Evolutionary conservation across 192 early-diverging fungal species (phyloP).

Genomic region (Coemansia sp.): DNA sequence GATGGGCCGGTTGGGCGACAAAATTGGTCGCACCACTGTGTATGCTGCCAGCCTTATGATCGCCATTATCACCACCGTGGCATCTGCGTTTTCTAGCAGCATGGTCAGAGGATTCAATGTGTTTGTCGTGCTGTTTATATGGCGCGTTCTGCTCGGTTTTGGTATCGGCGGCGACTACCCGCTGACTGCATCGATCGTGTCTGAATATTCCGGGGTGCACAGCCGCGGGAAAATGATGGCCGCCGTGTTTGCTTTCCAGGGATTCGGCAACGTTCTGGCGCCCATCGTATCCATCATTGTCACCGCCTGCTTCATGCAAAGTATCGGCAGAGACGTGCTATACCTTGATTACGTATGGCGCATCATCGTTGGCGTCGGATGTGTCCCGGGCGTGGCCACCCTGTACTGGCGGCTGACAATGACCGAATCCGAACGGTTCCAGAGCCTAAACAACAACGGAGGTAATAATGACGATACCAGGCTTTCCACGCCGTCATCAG

Average conservation of each 20-base stretch:
- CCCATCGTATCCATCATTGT: conserved; percentile 71
- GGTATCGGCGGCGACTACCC: conserved; percentile 96
- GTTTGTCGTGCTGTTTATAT: conserved; percentile 72
- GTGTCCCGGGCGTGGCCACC: conserved; percentile 77
- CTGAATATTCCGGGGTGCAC: conserved; percentile 79
- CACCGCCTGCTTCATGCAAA: conserved; percentile 65
- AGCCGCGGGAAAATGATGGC: conserved; percentile 87
- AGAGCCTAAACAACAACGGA: conserved; percentile 22
- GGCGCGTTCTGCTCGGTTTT: conserved; percentile 87
- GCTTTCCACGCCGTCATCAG: conserved; percentile 15
- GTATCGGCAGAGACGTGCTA: conserved; percentile 61
- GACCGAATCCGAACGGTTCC: conserved; percentile 87
- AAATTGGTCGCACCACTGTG: conserved; percentile 83
- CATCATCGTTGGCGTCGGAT: conserved; percentile 79
- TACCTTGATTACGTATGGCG: conserved; percentile 89
- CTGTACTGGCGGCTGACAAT: conserved; percentile 90
- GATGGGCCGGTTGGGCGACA: conserved; percentile 86
- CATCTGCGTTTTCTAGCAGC: conserved; percentile 70
- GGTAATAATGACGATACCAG: neutral
- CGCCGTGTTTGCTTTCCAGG: conserved; percentile 90
- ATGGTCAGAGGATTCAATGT: conserved; percentile 66
- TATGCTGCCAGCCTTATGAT: conserved; percentile 88
- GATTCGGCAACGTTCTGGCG: conserved; percentile 82
- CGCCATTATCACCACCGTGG: conserved; percentile 81
- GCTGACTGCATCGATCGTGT: conserved; percentile 86